Conservation (phyloP, 1,139 yeast genomes). For the Wickerhamomyces sp. region DNA sequence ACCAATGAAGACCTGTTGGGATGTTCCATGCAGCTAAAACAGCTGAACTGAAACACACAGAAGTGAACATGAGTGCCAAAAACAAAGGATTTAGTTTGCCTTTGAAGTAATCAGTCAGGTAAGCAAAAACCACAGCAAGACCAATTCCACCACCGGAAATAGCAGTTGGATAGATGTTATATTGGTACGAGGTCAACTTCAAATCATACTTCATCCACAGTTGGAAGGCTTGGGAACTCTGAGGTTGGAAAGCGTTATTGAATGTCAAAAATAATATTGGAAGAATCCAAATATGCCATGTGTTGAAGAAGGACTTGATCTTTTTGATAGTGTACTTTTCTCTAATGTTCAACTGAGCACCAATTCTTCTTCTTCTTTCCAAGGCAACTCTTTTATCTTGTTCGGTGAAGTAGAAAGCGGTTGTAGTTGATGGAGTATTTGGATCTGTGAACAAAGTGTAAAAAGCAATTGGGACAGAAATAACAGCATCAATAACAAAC, state of each 20-base stretch:
- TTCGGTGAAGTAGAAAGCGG: conserved; percentile 13
- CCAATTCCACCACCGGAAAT: conserved; percentile 18
- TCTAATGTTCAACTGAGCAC: conserved; percentile 16
- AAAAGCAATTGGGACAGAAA: conserved; percentile 43
- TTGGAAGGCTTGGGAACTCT: conserved; percentile 13
- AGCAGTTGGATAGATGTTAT: conserved; percentile 17
- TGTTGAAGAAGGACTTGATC: conserved; percentile 33
- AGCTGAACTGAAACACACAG: conserved; percentile 9
- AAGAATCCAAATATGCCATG: conserved; percentile 16
- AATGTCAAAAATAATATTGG: conserved; percentile 13
- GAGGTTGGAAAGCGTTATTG: conserved; percentile 14
- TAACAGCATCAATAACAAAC: conserved; percentile 46
- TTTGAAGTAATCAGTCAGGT: conserved; percentile 11
- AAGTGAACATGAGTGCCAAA: conserved; percentile 8
- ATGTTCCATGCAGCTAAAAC: conserved; percentile 14
- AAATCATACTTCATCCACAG: conserved; percentile 14
- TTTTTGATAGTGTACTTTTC: conserved; percentile 13
- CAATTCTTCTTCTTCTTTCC: conserved; percentile 17
- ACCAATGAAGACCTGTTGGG: conserved; percentile 18
- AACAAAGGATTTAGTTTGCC: conserved; percentile 6
- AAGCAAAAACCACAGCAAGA: conserved; percentile 9
- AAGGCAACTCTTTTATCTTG: conserved; percentile 14
- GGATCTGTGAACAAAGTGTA: conserved; percentile 21
- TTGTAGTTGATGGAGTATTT: conserved; percentile 19
- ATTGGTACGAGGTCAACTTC: conserved; percentile 11